Percentiles rank a stretch among this genome's conserved stretches.
phyloP scores from a whole-genome alignment of 768 basidiomycete genomes.

The Boletus vermiculosoides region DNA sequence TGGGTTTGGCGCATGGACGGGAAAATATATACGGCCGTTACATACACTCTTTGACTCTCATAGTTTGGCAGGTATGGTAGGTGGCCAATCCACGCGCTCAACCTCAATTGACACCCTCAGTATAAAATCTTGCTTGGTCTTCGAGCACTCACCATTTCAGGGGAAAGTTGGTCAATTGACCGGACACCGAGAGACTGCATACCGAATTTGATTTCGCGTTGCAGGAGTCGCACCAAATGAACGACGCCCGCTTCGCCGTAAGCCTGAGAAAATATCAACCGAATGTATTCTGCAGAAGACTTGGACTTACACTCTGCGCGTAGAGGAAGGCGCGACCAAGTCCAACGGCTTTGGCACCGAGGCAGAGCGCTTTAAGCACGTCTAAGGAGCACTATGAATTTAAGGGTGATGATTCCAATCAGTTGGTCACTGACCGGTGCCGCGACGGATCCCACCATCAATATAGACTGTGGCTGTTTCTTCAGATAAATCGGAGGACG shows the following conservation, averaged over 20 bases:
- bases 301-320: slow-evolving; percentile 66
- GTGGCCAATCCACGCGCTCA: slow-evolving; percentile 69
- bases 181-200: slow-evolving; percentile 77
- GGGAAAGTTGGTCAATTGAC: slow-evolving; percentile 60
- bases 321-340: slow-evolving; percentile 85
- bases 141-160: slow-evolving; percentile 61
- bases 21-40: not conserved
- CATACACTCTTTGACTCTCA: slow-evolving; percentile 14
- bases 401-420: not conserved
- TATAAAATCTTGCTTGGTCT: not conserved
- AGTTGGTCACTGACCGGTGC: slow-evolving; percentile 54
- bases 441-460: slow-evolving; percentile 73
- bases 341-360: slow-evolving; percentile 86
- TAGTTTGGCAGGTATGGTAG: slow-evolving; percentile 28
- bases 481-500: slow-evolving; percentile 1
- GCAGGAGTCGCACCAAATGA: slow-evolving; percentile 63
- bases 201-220: slow-evolving; percentile 72
- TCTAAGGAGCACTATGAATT: slow-evolving; percentile 39
- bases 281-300: not conserved
- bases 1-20: not conserved
- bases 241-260: slow-evolving; percentile 72
- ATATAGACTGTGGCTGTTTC: slow-evolving; percentile 61
- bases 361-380: slow-evolving; percentile 84
- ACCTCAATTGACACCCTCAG: slow-evolving; percentile 38
- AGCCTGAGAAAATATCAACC: slow-evolving; percentile 43